These are phyloP conservation scores for Aspergillus cristatus DNA, from an alignment of 495 filamentous ascomycete species.

Conservation along the genomic window DNA sequence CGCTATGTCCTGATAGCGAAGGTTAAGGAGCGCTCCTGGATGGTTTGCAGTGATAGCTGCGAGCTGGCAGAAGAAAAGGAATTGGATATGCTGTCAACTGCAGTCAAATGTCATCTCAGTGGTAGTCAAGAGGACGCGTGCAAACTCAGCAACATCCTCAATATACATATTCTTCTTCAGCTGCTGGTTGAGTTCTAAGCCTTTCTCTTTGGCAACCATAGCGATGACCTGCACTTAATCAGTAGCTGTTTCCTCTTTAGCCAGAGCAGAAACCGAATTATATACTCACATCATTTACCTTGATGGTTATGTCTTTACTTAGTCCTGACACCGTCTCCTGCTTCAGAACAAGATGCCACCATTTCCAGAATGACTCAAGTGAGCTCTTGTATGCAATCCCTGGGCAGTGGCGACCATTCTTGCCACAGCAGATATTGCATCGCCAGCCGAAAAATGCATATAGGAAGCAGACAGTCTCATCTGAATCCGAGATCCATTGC, in stretches of 20 bases:
- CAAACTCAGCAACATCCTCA: slow-evolving; percentile 27
- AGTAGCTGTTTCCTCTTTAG: too few relatives aligned
- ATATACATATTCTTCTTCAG: slow-evolving; percentile 11
- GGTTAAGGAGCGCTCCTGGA: slow-evolving; percentile 21
- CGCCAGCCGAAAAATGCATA: slow-evolving; percentile 22
- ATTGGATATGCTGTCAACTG: slow-evolving; percentile 23
- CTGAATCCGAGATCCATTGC: slow-evolving; percentile 16
- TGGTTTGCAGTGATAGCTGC: slow-evolving; percentile 24
- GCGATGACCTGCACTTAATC: slow-evolving; percentile 4
- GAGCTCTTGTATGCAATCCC: slow-evolving; percentile 6
- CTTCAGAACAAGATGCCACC: slow-evolving; percentile 5
- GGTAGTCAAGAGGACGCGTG: slow-evolving; percentile 18
- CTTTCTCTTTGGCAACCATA: slow-evolving; percentile 16
- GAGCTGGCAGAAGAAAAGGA: slow-evolving; percentile 28
- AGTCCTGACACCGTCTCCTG: slow-evolving; percentile 4
- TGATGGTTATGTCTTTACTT: slow-evolving; percentile 3
- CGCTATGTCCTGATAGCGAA: slow-evolving; percentile 21
- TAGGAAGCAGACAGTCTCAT: slow-evolving; percentile 23
- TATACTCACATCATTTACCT: background rate
- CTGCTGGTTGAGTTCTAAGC: slow-evolving; percentile 9
- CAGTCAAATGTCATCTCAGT: slow-evolving; percentile 24
- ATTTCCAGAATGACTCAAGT: slow-evolving; percentile 1
- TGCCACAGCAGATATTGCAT: slow-evolving; percentile 18
- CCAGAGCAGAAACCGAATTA: too few relatives aligned
- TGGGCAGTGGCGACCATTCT: slow-evolving; percentile 1